Evolutionary conservation across 2,329 filamentous ascomycete species (phyloP), one percentile per base, ranked within the genome.

Genomic region (Venturia pyrina): DNA sequence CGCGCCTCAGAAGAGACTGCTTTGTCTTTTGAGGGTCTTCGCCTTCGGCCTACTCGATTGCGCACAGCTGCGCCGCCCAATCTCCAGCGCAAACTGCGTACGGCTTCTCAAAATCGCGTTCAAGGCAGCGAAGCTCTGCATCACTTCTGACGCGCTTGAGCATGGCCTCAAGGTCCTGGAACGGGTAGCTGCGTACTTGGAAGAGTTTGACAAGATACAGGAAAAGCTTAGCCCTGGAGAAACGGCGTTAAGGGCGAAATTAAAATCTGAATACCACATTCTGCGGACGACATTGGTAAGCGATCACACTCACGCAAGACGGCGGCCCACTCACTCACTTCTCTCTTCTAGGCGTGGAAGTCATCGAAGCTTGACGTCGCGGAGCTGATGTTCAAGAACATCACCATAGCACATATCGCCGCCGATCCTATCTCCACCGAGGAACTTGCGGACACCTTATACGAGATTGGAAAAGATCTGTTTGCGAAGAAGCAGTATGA

Each of bases 321-420:
- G 61, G 15, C 21, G 2, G 5, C 50, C 19, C n/a, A 64, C 40
- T 41, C 46, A 21, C 28, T 64, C 15, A 56, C 50, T n/a, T 10
- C 43, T 57, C 21, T 53, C 34, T 48, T 57, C 34, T 69, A 93
- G 90, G 84, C 87, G 40, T 96, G 88, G 87, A 86, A 87, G 70
- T 87, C 92, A 72, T 81, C 85, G 50, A 84, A 88, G 50, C 79
- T 89, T 17, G 89, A 93, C 66, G 83, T 92, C 61, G 90, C 90
- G 37, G 90, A 96, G 65, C 86, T 91, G 74, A 86, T 95, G 80
- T 93, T 88, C 74, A 76, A 75, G 44, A 89, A 89, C 70, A 70
- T 77, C 68, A n/a, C 74, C 76, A 11, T 74, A 70, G 46, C 71
- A 71, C 28, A 71, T 64, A 53, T 46, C 15, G 15, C 65, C 72